Base-by-base conservation (phyloP, 2,329 filamentous ascomycete species). In the Venturiaceae sp. region DNA sequence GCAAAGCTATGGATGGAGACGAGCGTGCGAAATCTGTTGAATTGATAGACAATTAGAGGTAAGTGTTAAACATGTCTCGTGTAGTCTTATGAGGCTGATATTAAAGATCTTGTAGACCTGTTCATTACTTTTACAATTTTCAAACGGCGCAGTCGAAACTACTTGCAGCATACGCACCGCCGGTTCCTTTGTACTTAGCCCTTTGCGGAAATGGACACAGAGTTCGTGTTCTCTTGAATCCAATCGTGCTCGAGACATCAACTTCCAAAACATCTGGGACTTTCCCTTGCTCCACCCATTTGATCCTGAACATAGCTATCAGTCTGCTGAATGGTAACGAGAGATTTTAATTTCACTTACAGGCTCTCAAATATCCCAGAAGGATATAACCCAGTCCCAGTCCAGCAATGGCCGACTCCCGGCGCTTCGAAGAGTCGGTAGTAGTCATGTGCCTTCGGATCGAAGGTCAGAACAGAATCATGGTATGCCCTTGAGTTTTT, bases 1-100 rank as follows among this genome's bases (percentile, higher is more conserved):
- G 71, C 70, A 0, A 72, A 73, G 63, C 62, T 74, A 23, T 73
- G 70, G 71, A 72, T 74, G 71, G 71, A 74, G 63, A 70, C 70
- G 19, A 71, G 70, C 34, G 71, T 71, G 5, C 61, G 70, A 61
- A 72, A 70, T 54, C 54, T 73, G 62, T 57, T 72, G 62, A 67
- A 67, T 59, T 69, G 46, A 56, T 50, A 13, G 21, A n/a, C n/a
- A n/a, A n/a, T n/a, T n/a, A n/a, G n/a, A n/a, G n/a, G n/a, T n/a
- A n/a, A n/a, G n/a, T n/a, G n/a, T n/a, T n/a, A n/a, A n/a, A n/a
- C n/a, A n/a, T n/a, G n/a, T n/a, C n/a, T n/a, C n/a, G n/a, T n/a
- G n/a, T n/a, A n/a, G n/a, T n/a, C n/a, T n/a, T n/a, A n/a, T n/a
- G n/a, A n/a, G n/a, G n/a, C n/a, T n/a, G n/a, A n/a, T n/a, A 39